Evolutionary conservation across 176 grass and related monocot species (phyloP).

Genomic region (Hordeum vulgare): MorexV3_pseudomolecules_assembly NC_058518.1:469205825-469206324

Average conservation of each 20-base stretch:
- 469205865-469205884: slow-evolving; percentile 88
- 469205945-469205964: slow-evolving; percentile 46
- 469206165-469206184: background rate
- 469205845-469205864: slow-evolving; percentile 67
- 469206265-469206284: slow-evolving; percentile 53
- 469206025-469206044: slow-evolving; percentile 54
- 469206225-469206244: slow-evolving; percentile 49
- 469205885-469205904: slow-evolving; percentile 94
- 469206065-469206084: slow-evolving; percentile 50
- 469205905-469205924: slow-evolving; percentile 69
- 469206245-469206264: slow-evolving; percentile 52
- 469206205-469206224: slow-evolving; percentile 45
- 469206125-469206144: slow-evolving; percentile 25
- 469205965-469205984: slow-evolving; percentile 77
- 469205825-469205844: background rate
- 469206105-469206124: slow-evolving; percentile 80
- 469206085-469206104: slow-evolving; percentile 84
- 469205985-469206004: slow-evolving; percentile 74
- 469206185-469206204: background rate
- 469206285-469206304: background rate
- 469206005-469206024: slow-evolving; percentile 46
- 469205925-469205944: slow-evolving; percentile 86
- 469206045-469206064: slow-evolving; percentile 44
- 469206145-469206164: background rate
- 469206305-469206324: background rate